These are phyloP conservation scores for Plenodomus tracheiphilus DNA, from an alignment of 2,329 filamentous ascomycete species.

Conservation along the genomic window DNA sequence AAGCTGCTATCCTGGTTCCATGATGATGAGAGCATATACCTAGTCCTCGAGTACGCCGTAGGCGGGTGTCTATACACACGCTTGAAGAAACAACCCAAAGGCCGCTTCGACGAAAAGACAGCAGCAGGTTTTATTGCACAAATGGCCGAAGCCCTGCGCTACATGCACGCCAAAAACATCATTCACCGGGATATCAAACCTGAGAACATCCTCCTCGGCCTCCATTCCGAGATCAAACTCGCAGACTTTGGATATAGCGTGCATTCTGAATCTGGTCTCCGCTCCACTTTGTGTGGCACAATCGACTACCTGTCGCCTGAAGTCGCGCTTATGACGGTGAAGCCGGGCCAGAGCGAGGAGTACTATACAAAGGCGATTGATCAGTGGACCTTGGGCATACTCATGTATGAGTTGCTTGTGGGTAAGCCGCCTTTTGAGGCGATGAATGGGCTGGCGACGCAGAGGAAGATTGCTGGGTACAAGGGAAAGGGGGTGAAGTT, in stretches of 20 bases:
- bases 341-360: constrained; percentile 66
- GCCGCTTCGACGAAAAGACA: constrained; percentile 75
- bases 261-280: constrained; percentile 85
- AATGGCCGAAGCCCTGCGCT: constrained; percentile 80
- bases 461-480: constrained; percentile 70
- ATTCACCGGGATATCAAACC: constrained; percentile 93
- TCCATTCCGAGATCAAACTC: constrained; percentile 95
- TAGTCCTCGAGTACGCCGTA: constrained; percentile 80
- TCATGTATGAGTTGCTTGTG: constrained; percentile 91
- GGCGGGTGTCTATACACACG: constrained; percentile 83
- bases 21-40: constrained; percentile 78
- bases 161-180: constrained; percentile 90
- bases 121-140: constrained; percentile 81
- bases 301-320: constrained; percentile 93
- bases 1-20: constrained; percentile 82
- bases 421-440: constrained; percentile 94
- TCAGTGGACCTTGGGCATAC: constrained; percentile 88
- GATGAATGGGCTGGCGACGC: constrained; percentile 78
- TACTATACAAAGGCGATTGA: constrained; percentile 92
- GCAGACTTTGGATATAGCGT: constrained; percentile 97
- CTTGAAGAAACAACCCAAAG: constrained; percentile 74
- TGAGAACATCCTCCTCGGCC: constrained; percentile 91
- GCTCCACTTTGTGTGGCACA: constrained; percentile 91
- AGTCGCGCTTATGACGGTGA: constrained; percentile 64
- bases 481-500: constrained; percentile 83